Percentiles rank a stretch among this genome's conserved stretches.
Conservation (phyloP, 2,329 filamentous ascomycete genomes). For the Penicillium sp. region DNA sequence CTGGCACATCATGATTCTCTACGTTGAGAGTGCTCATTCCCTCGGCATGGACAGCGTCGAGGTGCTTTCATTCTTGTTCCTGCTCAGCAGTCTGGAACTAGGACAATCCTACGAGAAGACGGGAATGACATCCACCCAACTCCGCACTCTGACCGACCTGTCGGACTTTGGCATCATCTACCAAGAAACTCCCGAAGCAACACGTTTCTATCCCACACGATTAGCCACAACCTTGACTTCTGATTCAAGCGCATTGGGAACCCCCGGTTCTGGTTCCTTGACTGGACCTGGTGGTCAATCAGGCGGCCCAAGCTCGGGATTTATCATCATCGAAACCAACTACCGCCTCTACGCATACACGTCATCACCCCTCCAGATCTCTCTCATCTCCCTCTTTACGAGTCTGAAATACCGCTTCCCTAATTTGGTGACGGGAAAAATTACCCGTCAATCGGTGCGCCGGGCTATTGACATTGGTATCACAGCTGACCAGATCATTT, state of each 20-base stretch:
- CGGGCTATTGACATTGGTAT: conserved; percentile 87
- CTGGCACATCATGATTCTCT: conserved; percentile 91
- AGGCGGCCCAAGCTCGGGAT: conserved; percentile 55
- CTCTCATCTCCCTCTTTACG: conserved; percentile 86
- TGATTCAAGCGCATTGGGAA: conserved; percentile 70
- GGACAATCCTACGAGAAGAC: conserved; percentile 87
- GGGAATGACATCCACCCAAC: conserved; percentile 77
- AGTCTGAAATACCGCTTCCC: conserved; percentile 87
- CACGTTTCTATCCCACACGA: conserved; percentile 80
- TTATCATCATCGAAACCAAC: conserved; percentile 96
- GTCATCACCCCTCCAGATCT: conserved; percentile 88
- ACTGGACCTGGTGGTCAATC: conserved; percentile 33
- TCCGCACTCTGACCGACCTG: conserved; percentile 86
- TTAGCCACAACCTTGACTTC: conserved; percentile 89
- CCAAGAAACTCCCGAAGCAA: conserved; percentile 48
- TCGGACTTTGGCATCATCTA: conserved; percentile 93
- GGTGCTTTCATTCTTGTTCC: conserved; percentile 93
- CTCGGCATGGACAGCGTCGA: conserved; percentile 85
- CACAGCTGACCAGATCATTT: conserved; percentile 91
- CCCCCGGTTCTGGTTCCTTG: conserved; percentile 68
- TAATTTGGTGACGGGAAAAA: conserved; percentile 88
- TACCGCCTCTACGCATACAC: conserved; percentile 98
- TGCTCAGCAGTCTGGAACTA: conserved; percentile 88
- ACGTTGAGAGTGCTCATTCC: conserved; percentile 78
- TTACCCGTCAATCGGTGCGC: conserved; percentile 85